phyloP scores from a whole-genome alignment of 2,329 filamentous ascomycete species.

The Trichoderma brevicompactum region DNA sequence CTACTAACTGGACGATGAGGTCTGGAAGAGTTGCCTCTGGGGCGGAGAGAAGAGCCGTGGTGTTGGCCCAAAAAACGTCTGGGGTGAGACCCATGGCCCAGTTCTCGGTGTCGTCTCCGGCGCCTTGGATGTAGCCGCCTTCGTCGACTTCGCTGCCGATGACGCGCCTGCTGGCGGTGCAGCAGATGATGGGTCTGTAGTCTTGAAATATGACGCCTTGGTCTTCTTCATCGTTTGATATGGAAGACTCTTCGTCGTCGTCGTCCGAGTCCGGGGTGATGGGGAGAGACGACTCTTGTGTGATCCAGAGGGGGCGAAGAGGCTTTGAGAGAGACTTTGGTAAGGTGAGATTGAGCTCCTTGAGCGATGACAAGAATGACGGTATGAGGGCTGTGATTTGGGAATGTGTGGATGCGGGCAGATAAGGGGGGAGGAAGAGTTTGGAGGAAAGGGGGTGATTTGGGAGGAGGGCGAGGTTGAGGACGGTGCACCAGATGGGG shows the following conservation, averaged over 20 bases:
- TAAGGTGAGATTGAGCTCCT: slow-evolving; percentile 62
- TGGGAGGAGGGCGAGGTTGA: slow-evolving; percentile 81
- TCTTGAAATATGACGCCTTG: slow-evolving; percentile 52
- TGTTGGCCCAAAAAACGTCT: slow-evolving; percentile 76
- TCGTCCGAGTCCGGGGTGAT: slow-evolving; percentile 30
- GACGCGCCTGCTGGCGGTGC: slow-evolving; percentile 78
- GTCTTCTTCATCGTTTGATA: background rate
- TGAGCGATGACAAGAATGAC: slow-evolving; percentile 57
- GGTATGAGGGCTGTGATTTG: slow-evolving; percentile 71
- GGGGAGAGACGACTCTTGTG: slow-evolving; percentile 63
- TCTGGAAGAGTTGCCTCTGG: slow-evolving; percentile 66
- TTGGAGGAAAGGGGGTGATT: slow-evolving; percentile 49
- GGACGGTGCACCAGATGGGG: slow-evolving; percentile 88
- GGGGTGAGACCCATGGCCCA: slow-evolving; percentile 86
- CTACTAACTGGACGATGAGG: slow-evolving; percentile 54
- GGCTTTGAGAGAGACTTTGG: slow-evolving; percentile 67
- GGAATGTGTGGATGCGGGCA: slow-evolving; percentile 72
- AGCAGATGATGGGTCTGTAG: slow-evolving; percentile 78
- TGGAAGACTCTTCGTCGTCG: background rate
- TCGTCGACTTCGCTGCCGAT: slow-evolving; percentile 66
- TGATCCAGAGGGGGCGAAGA: slow-evolving; percentile 79
- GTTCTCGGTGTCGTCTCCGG: slow-evolving; percentile 91
- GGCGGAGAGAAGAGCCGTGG: slow-evolving; percentile 61
- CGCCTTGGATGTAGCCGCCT: slow-evolving; percentile 83
- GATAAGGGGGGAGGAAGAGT: slow-evolving; percentile 72